A percentile compares a stretch with the other conserved stretches of the same genome.
Evolutionary conservation across 2,329 filamentous ascomycete genomes (phyloP).

Genomic region (Phaeoacremonium minimum): DNA sequence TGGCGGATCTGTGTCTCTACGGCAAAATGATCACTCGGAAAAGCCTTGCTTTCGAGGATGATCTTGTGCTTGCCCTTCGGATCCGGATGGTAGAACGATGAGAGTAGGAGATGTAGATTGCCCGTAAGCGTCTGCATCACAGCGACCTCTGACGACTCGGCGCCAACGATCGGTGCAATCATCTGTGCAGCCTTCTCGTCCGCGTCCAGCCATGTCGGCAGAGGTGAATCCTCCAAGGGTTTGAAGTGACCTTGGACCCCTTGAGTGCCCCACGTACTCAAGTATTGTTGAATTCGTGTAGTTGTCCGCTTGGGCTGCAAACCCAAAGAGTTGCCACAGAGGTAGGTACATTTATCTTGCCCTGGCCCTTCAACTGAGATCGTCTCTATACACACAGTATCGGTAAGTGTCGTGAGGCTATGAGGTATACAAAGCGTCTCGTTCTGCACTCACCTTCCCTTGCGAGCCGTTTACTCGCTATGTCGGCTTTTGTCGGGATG

Average conservation of each 20-base stretch:
- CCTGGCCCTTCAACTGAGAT: too few species aligned
- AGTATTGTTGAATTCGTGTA: slow-evolving; percentile 64
- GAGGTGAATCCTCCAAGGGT: slow-evolving; percentile 59
- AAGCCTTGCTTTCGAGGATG: slow-evolving; percentile 82
- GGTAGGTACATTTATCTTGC: slow-evolving; percentile 56
- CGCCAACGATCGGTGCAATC: slow-evolving; percentile 72
- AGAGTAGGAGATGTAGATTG: slow-evolving; percentile 79
- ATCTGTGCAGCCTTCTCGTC: slow-evolving; percentile 68
- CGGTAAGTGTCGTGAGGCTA: too few species aligned
- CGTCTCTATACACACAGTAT: too few species aligned
- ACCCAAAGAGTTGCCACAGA: slow-evolving; percentile 87
- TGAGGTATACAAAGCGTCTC: too few species aligned
- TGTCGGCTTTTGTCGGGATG: slow-evolving; percentile 73
- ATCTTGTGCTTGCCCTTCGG: slow-evolving; percentile 67
- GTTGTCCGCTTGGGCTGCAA: slow-evolving; percentile 70
- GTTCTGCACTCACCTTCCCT: too few species aligned
- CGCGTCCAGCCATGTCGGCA: slow-evolving; percentile 73
- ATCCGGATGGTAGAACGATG: slow-evolving; percentile 75
- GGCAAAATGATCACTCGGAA: slow-evolving; percentile 84
- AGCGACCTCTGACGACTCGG: slow-evolving; percentile 69
- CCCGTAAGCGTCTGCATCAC: slow-evolving; percentile 84
- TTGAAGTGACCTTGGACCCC: slow-evolving; percentile 83
- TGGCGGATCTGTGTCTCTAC: slow-evolving; percentile 82
- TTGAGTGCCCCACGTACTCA: slow-evolving; percentile 79
- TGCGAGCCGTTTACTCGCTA: too few species aligned